Conservation (phyloP, 495 filamentous ascomycete genomes). For the Apiosordaria backusii region DNA sequence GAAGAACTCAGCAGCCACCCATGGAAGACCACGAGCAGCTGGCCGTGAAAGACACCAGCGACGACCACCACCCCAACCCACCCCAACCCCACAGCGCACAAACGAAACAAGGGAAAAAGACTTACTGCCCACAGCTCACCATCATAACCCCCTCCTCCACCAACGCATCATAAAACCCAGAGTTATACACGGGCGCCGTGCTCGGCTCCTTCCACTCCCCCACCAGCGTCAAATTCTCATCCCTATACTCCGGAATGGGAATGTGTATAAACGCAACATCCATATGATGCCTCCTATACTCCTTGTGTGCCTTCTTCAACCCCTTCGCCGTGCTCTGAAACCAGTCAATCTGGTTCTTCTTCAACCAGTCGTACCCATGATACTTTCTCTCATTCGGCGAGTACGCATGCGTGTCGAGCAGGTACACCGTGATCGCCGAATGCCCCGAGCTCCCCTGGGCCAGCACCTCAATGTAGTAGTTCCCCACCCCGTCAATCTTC, state of each 20-base stretch:
- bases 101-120: slow-evolving; percentile 20
- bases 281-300: slow-evolving; percentile 89
- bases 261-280: slow-evolving; percentile 98
- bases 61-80: no score
- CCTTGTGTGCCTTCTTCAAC: slow-evolving; percentile 64
- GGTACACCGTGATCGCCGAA: slow-evolving; percentile 86
- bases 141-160: slow-evolving; percentile 78
- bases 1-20: not conserved
- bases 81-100: not conserved
- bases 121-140: slow-evolving; percentile 87
- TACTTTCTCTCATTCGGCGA: slow-evolving; percentile 85
- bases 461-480: slow-evolving; percentile 90
- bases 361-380: slow-evolving; percentile 92
- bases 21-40: not conserved
- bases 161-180: slow-evolving; percentile 80
- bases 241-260: slow-evolving; percentile 81
- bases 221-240: slow-evolving; percentile 45
- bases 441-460: slow-evolving; percentile 73
- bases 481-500: slow-evolving; percentile 84
- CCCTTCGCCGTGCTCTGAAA: slow-evolving; percentile 72
- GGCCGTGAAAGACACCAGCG: no score
- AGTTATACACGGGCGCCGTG: slow-evolving; percentile 85
- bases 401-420: slow-evolving; percentile 91
- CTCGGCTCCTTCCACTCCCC: slow-evolving; percentile 70
- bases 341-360: slow-evolving; percentile 90